These are phyloP conservation scores for Leptosphaerulina australis DNA, from an alignment of 2,329 filamentous ascomycete genomes.

Conservation along the genomic window DNA sequence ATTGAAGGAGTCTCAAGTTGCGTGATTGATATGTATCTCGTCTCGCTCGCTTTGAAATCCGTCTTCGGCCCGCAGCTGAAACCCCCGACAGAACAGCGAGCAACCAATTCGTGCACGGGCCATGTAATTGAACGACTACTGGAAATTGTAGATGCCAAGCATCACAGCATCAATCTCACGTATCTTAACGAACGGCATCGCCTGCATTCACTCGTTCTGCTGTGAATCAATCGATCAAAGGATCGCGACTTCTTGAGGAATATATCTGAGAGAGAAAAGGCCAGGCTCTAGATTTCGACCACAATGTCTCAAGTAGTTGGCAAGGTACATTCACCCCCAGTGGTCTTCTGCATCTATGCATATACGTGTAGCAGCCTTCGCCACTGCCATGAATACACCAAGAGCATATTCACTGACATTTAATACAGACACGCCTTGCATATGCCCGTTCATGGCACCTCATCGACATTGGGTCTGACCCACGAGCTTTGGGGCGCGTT, in stretches of 20 bases:
- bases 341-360: constrained; percentile 29
- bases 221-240: not conserved
- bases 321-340: constrained; percentile 61
- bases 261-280: not conserved
- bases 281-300: constrained; percentile 33
- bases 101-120: not conserved
- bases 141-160: constrained; percentile 17
- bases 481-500: constrained; percentile 84
- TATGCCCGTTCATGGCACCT: constrained; percentile 97
- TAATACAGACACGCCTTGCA: constrained; percentile 81
- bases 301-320: constrained; percentile 81
- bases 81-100: constrained; percentile 9
- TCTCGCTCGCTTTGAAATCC: constrained; percentile 43
- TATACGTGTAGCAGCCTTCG: not conserved
- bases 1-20: not conserved
- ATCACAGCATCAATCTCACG: constrained; percentile 15
- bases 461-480: constrained; percentile 71
- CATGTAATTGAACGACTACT: not conserved
- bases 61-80: constrained; percentile 18
- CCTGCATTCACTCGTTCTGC: constrained; percentile 2
- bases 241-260: not conserved
- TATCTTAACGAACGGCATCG: constrained; percentile 14
- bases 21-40: constrained; percentile 20
- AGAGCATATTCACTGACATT: not conserved
- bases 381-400: not conserved